Evolutionary conservation across 805 yeast species (phyloP), one percentile per base, ranked within the genome.

Genomic region (Wickerhamiella sergipiensis): DNA sequence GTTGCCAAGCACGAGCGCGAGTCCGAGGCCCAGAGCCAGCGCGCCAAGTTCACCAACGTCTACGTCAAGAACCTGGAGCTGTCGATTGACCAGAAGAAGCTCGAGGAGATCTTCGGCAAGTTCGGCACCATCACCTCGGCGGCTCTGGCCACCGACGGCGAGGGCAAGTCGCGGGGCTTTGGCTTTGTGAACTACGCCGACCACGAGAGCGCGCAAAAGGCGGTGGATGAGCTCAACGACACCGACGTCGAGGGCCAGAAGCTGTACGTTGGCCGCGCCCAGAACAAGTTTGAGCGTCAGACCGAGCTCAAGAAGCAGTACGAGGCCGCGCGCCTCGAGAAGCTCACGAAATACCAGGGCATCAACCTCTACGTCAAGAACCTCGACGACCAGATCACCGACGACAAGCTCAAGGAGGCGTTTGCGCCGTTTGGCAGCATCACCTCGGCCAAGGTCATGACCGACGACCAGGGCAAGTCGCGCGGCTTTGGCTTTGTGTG

Each of bases 401-500:
- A 90, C 64, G 97, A 85, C 70, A 79, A 78, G 71, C 81, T 92
- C 67, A 80, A 77, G 68, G 95, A 86, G 74, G 96, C 86, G 73
- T 92, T 92, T 69, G 75, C 85, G 64, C 87, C 92, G 59, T 88
- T 82, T 69, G 98, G 98, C 69, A 72, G 85, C 66, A 92, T 92
- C 74, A 85, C 97, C 59, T 86, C 96, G 54, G 96, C 89, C 61
- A 88, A 85, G 74, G 94, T 90, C 61, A 90, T 92, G 97, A 80
- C 83, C 64, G 95, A 86, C 67, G 97, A 89, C 64, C 70, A 79
- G 56, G 97, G 95, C 63, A 87, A 87, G 74, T 87, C 97, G 57
- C 90, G 86, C 77, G 97, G 97, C 61, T 92, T 92, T 69, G 98
- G 98, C 66, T 92, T 92, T 69, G 98, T 92, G 62, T 88, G 98